Percentiles rank a stretch among this genome's conserved stretches.
These are phyloP conservation scores for Lenwebbia sp. DNA, from an alignment of 345 rosid genomes.

Conservation along the genomic window DNA sequence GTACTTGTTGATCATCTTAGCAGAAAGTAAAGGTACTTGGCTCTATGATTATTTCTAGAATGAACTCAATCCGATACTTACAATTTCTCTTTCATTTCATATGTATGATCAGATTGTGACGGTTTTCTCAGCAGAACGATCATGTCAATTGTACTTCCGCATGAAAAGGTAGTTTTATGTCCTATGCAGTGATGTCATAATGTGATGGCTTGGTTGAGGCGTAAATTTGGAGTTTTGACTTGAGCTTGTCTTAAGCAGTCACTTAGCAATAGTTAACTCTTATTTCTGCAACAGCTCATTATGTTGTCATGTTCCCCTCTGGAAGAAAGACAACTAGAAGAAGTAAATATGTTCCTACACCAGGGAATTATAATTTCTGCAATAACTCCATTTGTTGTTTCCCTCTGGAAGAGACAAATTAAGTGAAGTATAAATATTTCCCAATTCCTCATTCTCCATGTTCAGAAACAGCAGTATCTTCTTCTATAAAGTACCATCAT, in stretches of 20 bases:
- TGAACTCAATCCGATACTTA: background rate
- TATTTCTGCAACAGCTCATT: background rate
- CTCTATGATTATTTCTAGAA: background rate
- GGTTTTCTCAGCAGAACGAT: conserved; percentile 10
- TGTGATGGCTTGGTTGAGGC: background rate
- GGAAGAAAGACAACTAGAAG: background rate
- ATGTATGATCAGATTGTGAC: conserved; percentile 25
- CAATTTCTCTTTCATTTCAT: background rate
- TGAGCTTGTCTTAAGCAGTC: background rate
- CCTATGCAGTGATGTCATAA: background rate
- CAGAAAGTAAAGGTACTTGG: conserved; percentile 44
- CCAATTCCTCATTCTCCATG: background rate
- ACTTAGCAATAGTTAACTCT: background rate
- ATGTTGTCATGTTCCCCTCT: background rate
- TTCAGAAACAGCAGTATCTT: background rate
- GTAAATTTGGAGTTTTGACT: background rate
- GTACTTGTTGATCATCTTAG: conserved; percentile 33
- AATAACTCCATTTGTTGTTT: background rate
- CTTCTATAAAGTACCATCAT: background rate
- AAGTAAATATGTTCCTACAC: background rate
- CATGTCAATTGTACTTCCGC: conserved; percentile 14
- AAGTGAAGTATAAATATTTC: background rate
- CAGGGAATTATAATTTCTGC: background rate
- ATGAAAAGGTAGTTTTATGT: conserved; percentile 20
- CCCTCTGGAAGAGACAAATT: background rate